phyloP scores from a whole-genome alignment of 78 protist genomes.

The Isochrysis galbana region DNA sequence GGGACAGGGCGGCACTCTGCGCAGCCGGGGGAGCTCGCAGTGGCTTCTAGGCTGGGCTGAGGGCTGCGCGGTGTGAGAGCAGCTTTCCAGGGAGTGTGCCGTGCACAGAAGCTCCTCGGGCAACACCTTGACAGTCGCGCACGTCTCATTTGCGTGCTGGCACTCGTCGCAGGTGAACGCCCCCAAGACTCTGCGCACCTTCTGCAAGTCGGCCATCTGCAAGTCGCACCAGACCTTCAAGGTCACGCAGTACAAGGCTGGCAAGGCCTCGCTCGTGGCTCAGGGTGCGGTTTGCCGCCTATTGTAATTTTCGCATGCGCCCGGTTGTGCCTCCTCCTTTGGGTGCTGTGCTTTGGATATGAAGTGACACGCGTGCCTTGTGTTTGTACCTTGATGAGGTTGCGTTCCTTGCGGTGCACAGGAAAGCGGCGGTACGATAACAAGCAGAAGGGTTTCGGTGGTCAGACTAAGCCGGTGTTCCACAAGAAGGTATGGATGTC shows the following conservation, averaged over 20 bases:
- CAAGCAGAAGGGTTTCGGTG: conserved; percentile 98
- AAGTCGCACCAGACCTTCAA: conserved; percentile 86
- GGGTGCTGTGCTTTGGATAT: not conserved
- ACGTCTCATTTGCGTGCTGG: not conserved
- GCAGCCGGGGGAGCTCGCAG: too few species aligned
- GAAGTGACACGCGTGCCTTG: not conserved
- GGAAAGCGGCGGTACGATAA: conserved; percentile 99
- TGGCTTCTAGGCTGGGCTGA: too few species aligned
- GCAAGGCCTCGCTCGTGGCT: conserved; percentile 93
- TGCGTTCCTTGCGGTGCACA: not conserved
- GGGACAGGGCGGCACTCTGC: too few species aligned
- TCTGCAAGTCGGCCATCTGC: conserved; percentile 86
- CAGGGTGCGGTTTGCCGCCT: conserved; percentile 90
- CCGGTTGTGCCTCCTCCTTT: not conserved
- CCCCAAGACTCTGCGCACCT: conserved; percentile 93
- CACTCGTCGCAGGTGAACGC: conserved; percentile 96
- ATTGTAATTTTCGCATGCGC: not conserved
- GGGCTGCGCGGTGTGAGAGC: too few species aligned
- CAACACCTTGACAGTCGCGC: too few species aligned
- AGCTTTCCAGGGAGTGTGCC: too few species aligned
- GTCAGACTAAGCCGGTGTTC: conserved; percentile 99
- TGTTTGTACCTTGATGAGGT: not conserved
- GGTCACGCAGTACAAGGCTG: conserved; percentile 97
- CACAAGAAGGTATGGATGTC: conserved; percentile 98
- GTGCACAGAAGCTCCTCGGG: too few species aligned